Conservation (phyloP, 176 grass and related monocot species). For the bread wheat (Triticum aestivum) region IWGSC_CS_RefSeq_v2.1 NC_057803.1:501389806-501390305, state of each 20-base stretch:
- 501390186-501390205: neutral
- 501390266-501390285: neutral
- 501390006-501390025: neutral
- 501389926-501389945: neutral
- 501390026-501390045: neutral
- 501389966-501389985: neutral
- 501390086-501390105: neutral
- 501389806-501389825: conserved; percentile 19
- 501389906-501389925: neutral
- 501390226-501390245: neutral
- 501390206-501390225: neutral
- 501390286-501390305: too few species aligned
- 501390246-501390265: conserved; percentile 7
- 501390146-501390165: neutral
- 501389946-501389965: neutral
- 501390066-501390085: neutral
- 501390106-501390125: neutral
- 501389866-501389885: neutral
- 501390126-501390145: neutral
- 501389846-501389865: conserved; percentile 14
- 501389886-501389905: neutral
- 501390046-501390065: conserved; percentile 5
- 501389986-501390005: neutral
- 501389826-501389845: conserved; percentile 31
- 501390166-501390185: neutral